Evolutionary conservation across 257 asterid genomes (phyloP), one percentile per base, ranked within the genome.

Genomic region (Solanum megistacrolobum): DNA sequence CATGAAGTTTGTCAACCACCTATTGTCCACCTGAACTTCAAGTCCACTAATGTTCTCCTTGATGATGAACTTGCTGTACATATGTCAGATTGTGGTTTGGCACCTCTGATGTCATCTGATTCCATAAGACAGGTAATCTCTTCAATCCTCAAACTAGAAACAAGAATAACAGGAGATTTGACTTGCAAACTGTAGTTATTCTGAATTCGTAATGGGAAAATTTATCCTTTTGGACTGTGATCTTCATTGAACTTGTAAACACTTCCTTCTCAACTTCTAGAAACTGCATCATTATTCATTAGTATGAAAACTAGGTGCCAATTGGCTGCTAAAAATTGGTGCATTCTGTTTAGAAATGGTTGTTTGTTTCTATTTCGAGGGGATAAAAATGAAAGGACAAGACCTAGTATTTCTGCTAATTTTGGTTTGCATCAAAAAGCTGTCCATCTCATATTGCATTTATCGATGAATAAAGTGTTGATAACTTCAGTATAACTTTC

Each of bases 51-150:
- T 86, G 89, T 97, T 86, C 98, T 96, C 35, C 94, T 97, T 34
- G 93, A 92, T 73, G 92, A 95, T 35, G 96, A 93, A 88, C 95
- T 96, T 84, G 86, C 94, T 68, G 88, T 93, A 39, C 91, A 86
- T 75, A 94, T 97, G 86, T 93, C 98, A 18, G 98, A 96, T 90
- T 93, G 96, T 83, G 97, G 98, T 41, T 92, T 97, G 95, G 98
- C 95, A 85, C 88, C 96, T 41, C 89, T 97, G 78, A 89, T 97
- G 89, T 79, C 96, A 34, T 81, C 96, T 55, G 89, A 79, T 87
- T 94, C 95, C 88, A 90, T 93, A 89, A 65, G 93, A 78, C 94
- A 90, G 96, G 99, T 94, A 89, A 87, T 69, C 39, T 3, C 14
- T 31, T 46, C 84, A 60, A 32, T 14, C 88, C 16, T 29, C 68